Percentiles rank a stretch among this genome's conserved stretches.
Conservation (phyloP, 805 yeast genomes). For the Schizosaccharomyces japonicus region DNA sequence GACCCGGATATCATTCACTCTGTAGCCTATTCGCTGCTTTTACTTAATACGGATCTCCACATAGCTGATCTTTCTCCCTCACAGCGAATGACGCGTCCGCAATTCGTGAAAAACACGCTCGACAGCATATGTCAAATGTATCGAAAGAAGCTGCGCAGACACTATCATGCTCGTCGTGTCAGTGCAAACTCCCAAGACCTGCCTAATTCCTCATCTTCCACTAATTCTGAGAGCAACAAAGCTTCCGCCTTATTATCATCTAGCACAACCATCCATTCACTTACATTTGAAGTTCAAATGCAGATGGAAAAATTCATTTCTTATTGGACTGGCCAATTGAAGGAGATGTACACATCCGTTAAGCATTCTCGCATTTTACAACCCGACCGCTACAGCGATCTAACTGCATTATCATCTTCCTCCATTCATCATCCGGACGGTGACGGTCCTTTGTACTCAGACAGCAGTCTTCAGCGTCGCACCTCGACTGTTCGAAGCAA, state of each 20-base stretch:
- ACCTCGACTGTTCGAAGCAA: too few relatives aligned
- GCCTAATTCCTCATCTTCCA: neutral
- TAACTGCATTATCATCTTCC: too few relatives aligned
- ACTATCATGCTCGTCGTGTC: neutral
- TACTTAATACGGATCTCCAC: conserved; percentile 58
- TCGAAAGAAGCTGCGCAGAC: neutral
- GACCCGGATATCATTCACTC: conserved; percentile 31
- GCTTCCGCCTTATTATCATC: too few relatives aligned
- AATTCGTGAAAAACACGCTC: conserved; percentile 28
- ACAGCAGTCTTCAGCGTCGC: too few relatives aligned
- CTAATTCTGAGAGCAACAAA: neutral
- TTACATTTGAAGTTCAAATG: neutral
- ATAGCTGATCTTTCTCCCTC: conserved; percentile 20
- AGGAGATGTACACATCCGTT: neutral
- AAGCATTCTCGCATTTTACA: neutral
- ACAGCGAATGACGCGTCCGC: conserved; percentile 18
- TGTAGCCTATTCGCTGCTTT: conserved; percentile 42
- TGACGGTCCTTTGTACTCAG: too few relatives aligned
- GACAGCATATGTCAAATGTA: conserved; percentile 5
- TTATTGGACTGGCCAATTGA: neutral
- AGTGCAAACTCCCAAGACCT: neutral
- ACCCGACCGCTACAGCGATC: neutral
- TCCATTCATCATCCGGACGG: too few relatives aligned
- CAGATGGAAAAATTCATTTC: neutral
- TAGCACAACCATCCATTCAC: neutral